These are phyloP conservation scores for Logfia minima DNA, from an alignment of 129 eudicot species.

Conservation along the genomic window DNA sequence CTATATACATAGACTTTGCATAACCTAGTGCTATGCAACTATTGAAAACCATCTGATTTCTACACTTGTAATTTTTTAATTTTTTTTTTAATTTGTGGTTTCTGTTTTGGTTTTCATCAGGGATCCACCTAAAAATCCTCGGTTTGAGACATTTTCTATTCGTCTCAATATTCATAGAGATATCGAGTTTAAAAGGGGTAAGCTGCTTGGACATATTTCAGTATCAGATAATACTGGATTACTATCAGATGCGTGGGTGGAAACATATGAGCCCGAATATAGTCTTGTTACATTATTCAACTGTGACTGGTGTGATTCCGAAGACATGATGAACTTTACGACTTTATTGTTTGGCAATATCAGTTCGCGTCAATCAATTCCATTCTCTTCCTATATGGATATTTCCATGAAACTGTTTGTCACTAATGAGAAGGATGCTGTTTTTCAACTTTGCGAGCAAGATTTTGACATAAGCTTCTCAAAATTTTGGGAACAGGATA, in stretches of 20 bases:
- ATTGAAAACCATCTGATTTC: neutral
- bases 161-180: neutral
- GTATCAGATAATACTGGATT: neutral
- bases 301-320: neutral
- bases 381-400: neutral
- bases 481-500: too few relatives aligned
- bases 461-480: neutral
- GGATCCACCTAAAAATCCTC: neutral
- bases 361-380: neutral
- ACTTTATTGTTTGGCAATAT: neutral
- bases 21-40: constrained; percentile 3
- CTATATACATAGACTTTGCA: neutral
- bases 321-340: neutral
- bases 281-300: neutral
- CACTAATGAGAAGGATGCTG: neutral
- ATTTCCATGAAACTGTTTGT: neutral
- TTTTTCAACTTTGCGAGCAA: neutral
- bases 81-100: neutral
- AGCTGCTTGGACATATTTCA: neutral
- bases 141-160: neutral
- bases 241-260: neutral
- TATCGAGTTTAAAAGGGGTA: neutral
- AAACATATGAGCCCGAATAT: neutral
- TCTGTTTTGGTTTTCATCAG: neutral
- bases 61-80: neutral